Percentiles rank a stretch among this genome's conserved stretches.
Evolutionary conservation across 139 green algal genomes (phyloP).

Genomic region (Chlorella sp.): DNA sequence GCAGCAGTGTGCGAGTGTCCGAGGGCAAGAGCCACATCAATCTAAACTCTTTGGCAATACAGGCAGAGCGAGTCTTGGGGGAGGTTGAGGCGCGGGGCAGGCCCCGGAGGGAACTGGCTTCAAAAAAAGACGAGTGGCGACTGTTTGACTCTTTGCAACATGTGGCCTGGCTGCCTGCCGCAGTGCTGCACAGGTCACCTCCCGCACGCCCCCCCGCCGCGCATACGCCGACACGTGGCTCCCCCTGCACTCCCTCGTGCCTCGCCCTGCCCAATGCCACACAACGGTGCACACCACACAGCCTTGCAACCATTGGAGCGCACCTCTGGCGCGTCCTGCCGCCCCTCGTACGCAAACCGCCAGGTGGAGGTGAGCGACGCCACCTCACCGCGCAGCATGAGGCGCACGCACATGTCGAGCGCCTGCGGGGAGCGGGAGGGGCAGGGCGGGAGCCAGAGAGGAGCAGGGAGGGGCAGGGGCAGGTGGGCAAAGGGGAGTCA

Average conservation of each 20-base stretch:
- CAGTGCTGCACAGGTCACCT: neutral
- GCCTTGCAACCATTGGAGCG: neutral
- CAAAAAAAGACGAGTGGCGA: too few relatives aligned
- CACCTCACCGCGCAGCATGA: conserved; percentile 84
- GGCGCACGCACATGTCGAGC: conserved; percentile 71
- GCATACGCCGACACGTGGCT: too few relatives aligned
- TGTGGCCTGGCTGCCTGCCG: too few relatives aligned
- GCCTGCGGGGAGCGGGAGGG: conserved; percentile 21
- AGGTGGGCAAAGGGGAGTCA: neutral
- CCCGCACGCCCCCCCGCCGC: too few relatives aligned
- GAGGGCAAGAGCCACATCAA: too few relatives aligned
- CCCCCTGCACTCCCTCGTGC: neutral
- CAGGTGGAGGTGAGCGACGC: conserved; percentile 40
- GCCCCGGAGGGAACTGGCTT: neutral
- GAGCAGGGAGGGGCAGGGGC: neutral
- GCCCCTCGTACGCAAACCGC: conserved; percentile 27
- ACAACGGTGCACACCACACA: neutral
- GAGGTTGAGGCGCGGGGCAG: neutral
- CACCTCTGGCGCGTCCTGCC: conserved; percentile 32
- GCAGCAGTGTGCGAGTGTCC: too few relatives aligned
- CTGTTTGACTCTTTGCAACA: neutral
- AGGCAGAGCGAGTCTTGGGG: neutral
- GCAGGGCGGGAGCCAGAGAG: neutral
- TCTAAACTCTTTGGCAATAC: neutral
- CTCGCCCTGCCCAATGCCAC: neutral